Evolutionary conservation across 129 eudicot species (phyloP).

Genomic region (Tagetes patula): DNA sequence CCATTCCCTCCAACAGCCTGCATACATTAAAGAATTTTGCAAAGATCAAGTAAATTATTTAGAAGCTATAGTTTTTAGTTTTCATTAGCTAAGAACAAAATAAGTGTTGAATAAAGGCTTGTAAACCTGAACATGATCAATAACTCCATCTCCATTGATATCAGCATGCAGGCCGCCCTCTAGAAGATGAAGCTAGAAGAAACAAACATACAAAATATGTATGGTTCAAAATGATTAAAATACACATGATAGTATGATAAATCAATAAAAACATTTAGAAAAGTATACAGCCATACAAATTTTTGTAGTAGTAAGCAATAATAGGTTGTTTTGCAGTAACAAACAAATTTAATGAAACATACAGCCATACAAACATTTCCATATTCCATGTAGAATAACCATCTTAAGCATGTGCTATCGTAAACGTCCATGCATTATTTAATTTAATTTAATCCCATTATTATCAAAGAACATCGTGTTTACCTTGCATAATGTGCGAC

Average conservation of each 20-base stretch:
- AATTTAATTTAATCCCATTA: constrained; percentile 2
- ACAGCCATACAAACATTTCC: too few relatives aligned
- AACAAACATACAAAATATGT: constrained; percentile 11
- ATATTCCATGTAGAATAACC: too few relatives aligned
- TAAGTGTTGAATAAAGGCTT: not conserved
- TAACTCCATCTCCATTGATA: constrained; percentile 95
- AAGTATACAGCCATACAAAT: not conserved
- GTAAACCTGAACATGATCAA: constrained; percentile 96
- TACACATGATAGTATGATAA: constrained; percentile 5
- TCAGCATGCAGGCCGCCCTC: constrained; percentile 99
- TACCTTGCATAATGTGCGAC: constrained; percentile 96
- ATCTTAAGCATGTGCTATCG: not conserved
- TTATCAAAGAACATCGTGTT: not conserved
- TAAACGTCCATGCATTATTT: not conserved
- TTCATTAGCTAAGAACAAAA: not conserved
- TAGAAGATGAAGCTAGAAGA: constrained; percentile 86
- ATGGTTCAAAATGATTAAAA: not conserved
- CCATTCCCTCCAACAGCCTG: constrained; percentile 97
- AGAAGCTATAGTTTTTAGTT: not conserved
- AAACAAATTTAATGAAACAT: too few relatives aligned
- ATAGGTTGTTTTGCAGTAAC: too few relatives aligned
- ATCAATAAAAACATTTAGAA: not conserved
- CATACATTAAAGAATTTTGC: constrained; percentile 2
- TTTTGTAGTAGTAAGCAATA: too few relatives aligned
- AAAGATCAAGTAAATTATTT: not conserved